These are phyloP conservation scores for Claviceps maximensis DNA, from an alignment of 2,329 filamentous ascomycete species.

Conservation along the genomic window DNA sequence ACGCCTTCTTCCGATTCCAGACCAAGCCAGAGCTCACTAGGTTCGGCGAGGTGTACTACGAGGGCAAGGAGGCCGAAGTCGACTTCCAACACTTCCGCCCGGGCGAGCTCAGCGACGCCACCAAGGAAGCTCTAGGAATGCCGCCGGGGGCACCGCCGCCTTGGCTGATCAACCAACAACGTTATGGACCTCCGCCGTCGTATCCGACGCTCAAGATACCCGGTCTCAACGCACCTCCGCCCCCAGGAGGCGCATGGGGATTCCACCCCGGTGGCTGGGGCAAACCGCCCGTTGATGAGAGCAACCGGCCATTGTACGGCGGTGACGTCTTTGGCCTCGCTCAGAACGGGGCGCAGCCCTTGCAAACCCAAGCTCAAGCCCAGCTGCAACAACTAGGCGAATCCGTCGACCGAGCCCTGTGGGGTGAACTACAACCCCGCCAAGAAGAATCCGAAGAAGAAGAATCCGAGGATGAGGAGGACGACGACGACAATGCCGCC, in stretches of 20 bases:
- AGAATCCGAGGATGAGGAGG: slow-evolving; percentile 22
- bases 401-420: slow-evolving; percentile 72
- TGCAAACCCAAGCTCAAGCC: slow-evolving; percentile 21
- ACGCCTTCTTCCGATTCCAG: slow-evolving; percentile 96
- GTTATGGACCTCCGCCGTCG: slow-evolving; percentile 82
- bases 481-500: slow-evolving; percentile 41
- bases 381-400: slow-evolving; percentile 43
- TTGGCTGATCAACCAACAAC: slow-evolving; percentile 95
- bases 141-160: slow-evolving; percentile 84
- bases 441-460: slow-evolving; percentile 65
- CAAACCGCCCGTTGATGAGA: slow-evolving; percentile 88
- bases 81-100: slow-evolving; percentile 83
- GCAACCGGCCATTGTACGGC: slow-evolving; percentile 80
- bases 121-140: slow-evolving; percentile 89
- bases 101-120: slow-evolving; percentile 75
- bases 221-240: slow-evolving; percentile 85
- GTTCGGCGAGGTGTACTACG: slow-evolving; percentile 98
- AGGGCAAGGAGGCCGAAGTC: slow-evolving; percentile 96
- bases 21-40: slow-evolving; percentile 88
- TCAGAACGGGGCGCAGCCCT: slow-evolving; percentile 22
- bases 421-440: slow-evolving; percentile 80
- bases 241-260: slow-evolving; percentile 80
- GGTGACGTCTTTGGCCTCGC: slow-evolving; percentile 85
- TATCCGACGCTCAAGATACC: slow-evolving; percentile 94
- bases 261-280: slow-evolving; percentile 93